A percentile compares a stretch with the other conserved stretches of the same genome.
These are phyloP conservation scores for Boletus pseudo-olivaceus DNA, from an alignment of 768 basidiomycete genomes.

Conservation along the genomic window DNA sequence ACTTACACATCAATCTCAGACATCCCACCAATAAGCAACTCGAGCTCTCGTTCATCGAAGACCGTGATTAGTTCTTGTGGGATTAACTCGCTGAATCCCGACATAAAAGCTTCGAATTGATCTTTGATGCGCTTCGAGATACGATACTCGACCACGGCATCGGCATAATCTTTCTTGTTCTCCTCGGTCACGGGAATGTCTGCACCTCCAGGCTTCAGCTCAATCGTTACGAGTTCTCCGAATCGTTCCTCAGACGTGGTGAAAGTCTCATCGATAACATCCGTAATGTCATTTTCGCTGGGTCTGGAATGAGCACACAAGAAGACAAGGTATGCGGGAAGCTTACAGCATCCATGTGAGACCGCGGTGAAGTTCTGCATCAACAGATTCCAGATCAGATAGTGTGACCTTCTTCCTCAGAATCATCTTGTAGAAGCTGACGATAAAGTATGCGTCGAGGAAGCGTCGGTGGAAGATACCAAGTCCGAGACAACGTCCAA, in stretches of 20 bases:
- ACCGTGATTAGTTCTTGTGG: conserved; percentile 97
- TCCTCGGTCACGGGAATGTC: conserved; percentile 90
- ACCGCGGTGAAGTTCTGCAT: conserved; percentile 90
- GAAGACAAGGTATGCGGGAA: conserved; percentile 10
- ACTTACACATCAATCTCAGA: conserved; percentile 98
- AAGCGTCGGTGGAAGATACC: conserved; percentile 99
- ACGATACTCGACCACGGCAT: conserved; percentile 91
- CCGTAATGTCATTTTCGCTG: conserved; percentile 97
- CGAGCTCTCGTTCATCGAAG: conserved; percentile 97
- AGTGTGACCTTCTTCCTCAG: conserved; percentile 95
- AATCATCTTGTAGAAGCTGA: conserved; percentile 99
- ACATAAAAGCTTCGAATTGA: conserved; percentile 99
- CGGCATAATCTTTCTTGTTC: conserved; percentile 99
- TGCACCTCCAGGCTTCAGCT: conserved; percentile 84
- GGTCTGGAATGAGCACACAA: conserved; percentile 8
- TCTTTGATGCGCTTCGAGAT: conserved; percentile 97
- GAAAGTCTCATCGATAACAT: conserved; percentile 97
- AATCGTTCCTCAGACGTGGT: conserved; percentile 97
- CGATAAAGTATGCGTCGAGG: conserved; percentile 98
- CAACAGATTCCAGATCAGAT: conserved; percentile 93
- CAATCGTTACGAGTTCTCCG: conserved; percentile 96
- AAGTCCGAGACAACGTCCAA: conserved; percentile 90
- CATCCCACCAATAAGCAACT: conserved; percentile 97
- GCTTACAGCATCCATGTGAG: conserved; percentile 98
- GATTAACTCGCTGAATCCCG: conserved; percentile 99